phyloP scores from a whole-genome alignment of 805 yeast genomes.

The Tetrapisispora iriomotensis region DNA sequence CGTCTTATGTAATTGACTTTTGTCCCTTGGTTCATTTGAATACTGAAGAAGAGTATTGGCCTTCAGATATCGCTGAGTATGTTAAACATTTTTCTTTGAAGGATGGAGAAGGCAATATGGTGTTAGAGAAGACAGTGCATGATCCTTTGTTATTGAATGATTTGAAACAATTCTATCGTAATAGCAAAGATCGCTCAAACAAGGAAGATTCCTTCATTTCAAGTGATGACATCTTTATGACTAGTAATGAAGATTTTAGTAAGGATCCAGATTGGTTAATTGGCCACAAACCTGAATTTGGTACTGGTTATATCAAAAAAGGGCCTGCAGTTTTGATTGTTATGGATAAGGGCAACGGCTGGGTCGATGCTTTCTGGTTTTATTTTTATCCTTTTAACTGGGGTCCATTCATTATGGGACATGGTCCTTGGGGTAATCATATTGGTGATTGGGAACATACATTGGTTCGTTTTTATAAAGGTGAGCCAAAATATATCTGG shows the following conservation, averaged over 20 bases:
- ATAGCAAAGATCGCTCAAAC: conserved; percentile 1
- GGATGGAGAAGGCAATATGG: conserved; percentile 35
- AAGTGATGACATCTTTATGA: conserved; percentile 32
- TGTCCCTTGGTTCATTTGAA: conserved; percentile 79
- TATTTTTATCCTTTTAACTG: conserved; percentile 87
- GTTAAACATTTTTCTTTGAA: conserved; percentile 57
- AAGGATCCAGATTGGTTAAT: conserved; percentile 77
- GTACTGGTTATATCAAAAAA: conserved; percentile 57
- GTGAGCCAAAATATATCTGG: conserved; percentile 79
- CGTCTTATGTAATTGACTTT: conserved; percentile 50
- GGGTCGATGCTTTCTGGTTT: conserved; percentile 95
- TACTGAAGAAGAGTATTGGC: conserved; percentile 80
- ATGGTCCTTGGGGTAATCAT: conserved; percentile 95
- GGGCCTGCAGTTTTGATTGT: conserved; percentile 80
- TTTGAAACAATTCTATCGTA: conserved; percentile 7
- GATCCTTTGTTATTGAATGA: conserved; percentile 24
- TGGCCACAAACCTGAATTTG: conserved; percentile 63
- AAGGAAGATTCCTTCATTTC: conserved; percentile 12
- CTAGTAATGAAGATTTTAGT: conserved; percentile 62
- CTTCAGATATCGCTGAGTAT: conserved; percentile 67
- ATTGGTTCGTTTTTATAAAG: conserved; percentile 70
- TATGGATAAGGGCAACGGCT: conserved; percentile 87
- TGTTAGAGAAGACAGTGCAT: conserved; percentile 11
- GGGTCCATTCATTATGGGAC: conserved; percentile 96
- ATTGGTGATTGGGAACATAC: conserved; percentile 99